Evolutionary conservation across 805 yeast genomes (phyloP).

Genomic region (Ogataea minuta): DNA sequence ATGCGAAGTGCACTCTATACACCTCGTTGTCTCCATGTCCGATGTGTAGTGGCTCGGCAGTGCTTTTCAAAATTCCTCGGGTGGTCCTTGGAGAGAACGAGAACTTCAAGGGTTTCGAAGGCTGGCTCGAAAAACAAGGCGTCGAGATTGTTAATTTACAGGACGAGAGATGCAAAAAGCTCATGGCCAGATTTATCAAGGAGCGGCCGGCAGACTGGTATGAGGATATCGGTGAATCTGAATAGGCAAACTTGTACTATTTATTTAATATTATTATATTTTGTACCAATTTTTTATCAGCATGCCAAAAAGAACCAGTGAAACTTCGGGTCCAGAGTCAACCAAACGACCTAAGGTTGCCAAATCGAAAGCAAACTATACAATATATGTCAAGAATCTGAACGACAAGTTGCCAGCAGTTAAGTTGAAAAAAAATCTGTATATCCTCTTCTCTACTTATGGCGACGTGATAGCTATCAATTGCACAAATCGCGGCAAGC

Average conservation of each 20-base stretch:
- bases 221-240: constrained; percentile 67
- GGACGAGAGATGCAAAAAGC: constrained; percentile 57
- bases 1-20: constrained; percentile 85
- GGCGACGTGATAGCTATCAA: constrained; percentile 61
- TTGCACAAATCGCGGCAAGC: constrained; percentile 40
- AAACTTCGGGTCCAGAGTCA: background rate
- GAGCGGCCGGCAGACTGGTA: constrained; percentile 79
- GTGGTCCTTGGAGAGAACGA: constrained; percentile 88
- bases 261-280: background rate
- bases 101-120: constrained; percentile 83
- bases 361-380: constrained; percentile 29
- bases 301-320: constrained; percentile 9
- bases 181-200: constrained; percentile 76
- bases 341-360: constrained; percentile 5
- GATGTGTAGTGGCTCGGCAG: constrained; percentile 94
- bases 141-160: constrained; percentile 67
- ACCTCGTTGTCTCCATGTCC: constrained; percentile 91
- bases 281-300: background rate
- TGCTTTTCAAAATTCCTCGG: constrained; percentile 83
- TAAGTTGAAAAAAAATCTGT: constrained; percentile 51
- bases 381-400: constrained; percentile 58
- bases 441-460: constrained; percentile 56
- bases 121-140: constrained; percentile 62
- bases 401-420: constrained; percentile 51
- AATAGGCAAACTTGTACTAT: no score